Base-by-base conservation (phyloP, 2,329 filamentous ascomycete genomes). In the Celoporthe dispersa region DNA sequence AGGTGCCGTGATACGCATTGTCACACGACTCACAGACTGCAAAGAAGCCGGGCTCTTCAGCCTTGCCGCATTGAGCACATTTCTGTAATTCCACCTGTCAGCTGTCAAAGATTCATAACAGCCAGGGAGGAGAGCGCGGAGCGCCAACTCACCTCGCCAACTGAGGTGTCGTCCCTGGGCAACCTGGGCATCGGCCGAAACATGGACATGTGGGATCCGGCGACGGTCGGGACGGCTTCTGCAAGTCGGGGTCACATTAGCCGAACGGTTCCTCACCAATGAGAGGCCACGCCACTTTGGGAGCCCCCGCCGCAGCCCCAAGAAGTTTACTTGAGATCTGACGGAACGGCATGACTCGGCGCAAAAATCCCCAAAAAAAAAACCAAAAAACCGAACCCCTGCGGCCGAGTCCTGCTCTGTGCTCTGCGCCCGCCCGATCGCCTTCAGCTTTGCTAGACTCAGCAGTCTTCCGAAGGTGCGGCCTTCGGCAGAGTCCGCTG, bases 141-240 rank as follows among this genome's bases (percentile, higher is more conserved):
- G 12, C 57, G 37, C 19, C 44, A 22, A 71, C 77, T 73, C 76
- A 82, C 78, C 78, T 88, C 86, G 31, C 22, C n/a, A 31, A 77
- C 75, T 12, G 78, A 75, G 33, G 79, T 72, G 69, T 89, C 87
- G 69, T 89, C 88, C 68, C 87, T 84, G 28, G 86, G 85, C 70
- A 90, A 84, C 73, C 89, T 87, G 25, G 91, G 93, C 22, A 91
- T 91, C 69, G 95, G 93, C 67, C 95, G 92, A 77, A 97, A 94
- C 76, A 95, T 89, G 72, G 93, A 96, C 94, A 98, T 98, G 81
- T 98, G 94, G 66, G 95, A 98, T 68, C 96, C 96, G 73, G 94
- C 94, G 74, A 99, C 94, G 44, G 93, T 97, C 59, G 95, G 94
- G 48, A 91, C 87, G 59, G 85, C 84, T 80, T 89, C 87, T 85